Conservation (phyloP, 2,329 filamentous ascomycete species). For the Penicillium sumatraense region DNA sequence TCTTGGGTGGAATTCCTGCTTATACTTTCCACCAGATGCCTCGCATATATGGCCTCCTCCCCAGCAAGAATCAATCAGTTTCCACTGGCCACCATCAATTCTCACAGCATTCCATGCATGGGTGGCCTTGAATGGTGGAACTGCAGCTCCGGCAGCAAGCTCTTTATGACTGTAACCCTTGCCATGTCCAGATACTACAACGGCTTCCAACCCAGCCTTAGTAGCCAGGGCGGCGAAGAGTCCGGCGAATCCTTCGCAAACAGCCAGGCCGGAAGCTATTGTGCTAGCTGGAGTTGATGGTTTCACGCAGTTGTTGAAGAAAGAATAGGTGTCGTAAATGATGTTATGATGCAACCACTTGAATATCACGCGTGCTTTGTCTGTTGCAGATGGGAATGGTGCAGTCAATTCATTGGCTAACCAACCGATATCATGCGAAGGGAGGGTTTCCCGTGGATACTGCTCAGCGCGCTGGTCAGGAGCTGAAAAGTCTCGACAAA, state of each 20-base stretch:
- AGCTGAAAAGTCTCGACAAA: slow-evolving; percentile 84
- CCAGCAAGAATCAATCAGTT: slow-evolving; percentile 91
- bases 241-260: slow-evolving; percentile 89
- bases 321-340: slow-evolving; percentile 77
- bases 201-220: slow-evolving; percentile 76
- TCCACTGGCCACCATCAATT: slow-evolving; percentile 87
- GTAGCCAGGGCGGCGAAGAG: slow-evolving; percentile 79
- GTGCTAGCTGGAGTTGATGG: slow-evolving; percentile 72
- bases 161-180: slow-evolving; percentile 79
- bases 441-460: slow-evolving; percentile 74
- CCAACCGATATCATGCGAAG: slow-evolving; percentile 69
- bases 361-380: slow-evolving; percentile 92
- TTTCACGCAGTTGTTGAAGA: slow-evolving; percentile 73
- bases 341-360: slow-evolving; percentile 97
- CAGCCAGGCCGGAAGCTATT: slow-evolving; percentile 76
- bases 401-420: slow-evolving; percentile 78
- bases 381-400: slow-evolving; percentile 79
- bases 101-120: slow-evolving; percentile 95
- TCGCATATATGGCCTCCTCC: slow-evolving; percentile 73
- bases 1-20: slow-evolving; percentile 68
- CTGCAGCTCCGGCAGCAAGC: slow-evolving; percentile 64
- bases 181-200: slow-evolving; percentile 77
- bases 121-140: slow-evolving; percentile 67
- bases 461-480: slow-evolving; percentile 78
- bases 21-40: slow-evolving; percentile 62